Conservation (phyloP, 2,329 filamentous ascomycete species). For the Blumeria hordei region DNA sequence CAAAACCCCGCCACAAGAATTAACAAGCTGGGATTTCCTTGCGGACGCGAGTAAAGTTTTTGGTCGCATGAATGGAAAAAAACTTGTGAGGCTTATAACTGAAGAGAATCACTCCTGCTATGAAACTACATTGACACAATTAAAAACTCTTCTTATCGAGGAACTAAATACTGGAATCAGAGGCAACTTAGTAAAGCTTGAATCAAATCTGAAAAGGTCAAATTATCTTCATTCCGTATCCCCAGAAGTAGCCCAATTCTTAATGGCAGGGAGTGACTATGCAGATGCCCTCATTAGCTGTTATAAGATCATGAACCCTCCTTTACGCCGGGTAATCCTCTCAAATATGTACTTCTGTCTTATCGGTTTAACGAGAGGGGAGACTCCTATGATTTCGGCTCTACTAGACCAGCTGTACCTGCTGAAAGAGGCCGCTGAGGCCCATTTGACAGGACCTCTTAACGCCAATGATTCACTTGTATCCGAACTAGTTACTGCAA, state of each 20-base stretch:
- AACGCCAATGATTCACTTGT: slow-evolving; percentile 49
- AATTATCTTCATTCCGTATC: slow-evolving; percentile 40
- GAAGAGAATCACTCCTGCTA: slow-evolving; percentile 23
- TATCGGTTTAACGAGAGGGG: slow-evolving; percentile 39
- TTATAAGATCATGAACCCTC: slow-evolving; percentile 38
- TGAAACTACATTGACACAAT: slow-evolving; percentile 28
- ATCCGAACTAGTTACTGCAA: slow-evolving; percentile 56
- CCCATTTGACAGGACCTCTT: slow-evolving; percentile 29
- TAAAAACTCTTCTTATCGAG: slow-evolving; percentile 37
- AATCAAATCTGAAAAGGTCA: slow-evolving; percentile 29
- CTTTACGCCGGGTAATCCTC: slow-evolving; percentile 41
- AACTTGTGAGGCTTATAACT: slow-evolving; percentile 26
- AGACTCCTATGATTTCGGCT: slow-evolving; percentile 45
- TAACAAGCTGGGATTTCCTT: slow-evolving; percentile 44
- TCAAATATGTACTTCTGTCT: slow-evolving; percentile 55
- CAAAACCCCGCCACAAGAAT: slow-evolving; percentile 18
- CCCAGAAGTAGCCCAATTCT: slow-evolving; percentile 29
- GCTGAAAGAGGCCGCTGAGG: slow-evolving; percentile 46
- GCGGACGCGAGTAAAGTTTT: slow-evolving; percentile 44
- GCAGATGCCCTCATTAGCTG: slow-evolving; percentile 48
- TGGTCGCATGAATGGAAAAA: slow-evolving; percentile 32
- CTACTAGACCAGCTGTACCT: slow-evolving; percentile 67
- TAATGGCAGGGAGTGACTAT: slow-evolving; percentile 72
- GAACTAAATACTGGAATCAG: slow-evolving; percentile 36
- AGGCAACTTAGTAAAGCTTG: slow-evolving; percentile 28